phyloP scores from a whole-genome alignment of 768 basidiomycete species.

The Kwoniella botswanensis region DNA sequence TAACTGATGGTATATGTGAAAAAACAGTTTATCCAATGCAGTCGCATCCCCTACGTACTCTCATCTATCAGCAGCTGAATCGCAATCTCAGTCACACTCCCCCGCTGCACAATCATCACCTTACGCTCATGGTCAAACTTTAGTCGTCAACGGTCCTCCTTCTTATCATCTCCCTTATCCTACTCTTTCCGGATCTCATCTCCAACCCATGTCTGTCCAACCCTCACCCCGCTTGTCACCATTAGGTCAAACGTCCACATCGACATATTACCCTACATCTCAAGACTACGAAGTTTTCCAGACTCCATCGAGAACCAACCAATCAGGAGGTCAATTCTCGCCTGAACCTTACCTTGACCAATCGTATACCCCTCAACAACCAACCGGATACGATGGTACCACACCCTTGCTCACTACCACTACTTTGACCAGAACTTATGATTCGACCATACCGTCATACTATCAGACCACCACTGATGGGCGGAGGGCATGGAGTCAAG shows the following conservation, averaged over 20 bases:
- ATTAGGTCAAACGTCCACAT: conserved; percentile 16
- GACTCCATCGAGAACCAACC: conserved; percentile 9
- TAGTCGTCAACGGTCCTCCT: conserved; percentile 24
- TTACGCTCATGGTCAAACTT: conserved; percentile 24
- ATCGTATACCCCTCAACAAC: conserved; percentile 1
- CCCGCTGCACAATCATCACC: conserved; percentile 26
- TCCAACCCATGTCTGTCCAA: conserved; percentile 29
- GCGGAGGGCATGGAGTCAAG: conserved; percentile 21
- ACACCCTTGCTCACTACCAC: conserved; percentile 33
- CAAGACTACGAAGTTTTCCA: conserved; percentile 33
- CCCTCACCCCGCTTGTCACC: conserved; percentile 24
- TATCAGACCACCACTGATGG: conserved; percentile 38
- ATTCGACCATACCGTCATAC: conserved; percentile 48
- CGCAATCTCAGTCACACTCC: conserved; percentile 10
- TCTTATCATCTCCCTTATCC: conserved; percentile 27
- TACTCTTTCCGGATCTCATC: conserved; percentile 25
- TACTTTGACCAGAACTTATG: conserved; percentile 35
- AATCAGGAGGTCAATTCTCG: conserved; percentile 11
- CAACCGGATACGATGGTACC: conserved; percentile 21
- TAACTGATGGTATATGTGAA: no score
- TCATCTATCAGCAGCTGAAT: conserved; percentile 30
- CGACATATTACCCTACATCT: conserved; percentile 32
- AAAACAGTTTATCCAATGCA: conserved; percentile 1
- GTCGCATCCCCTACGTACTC: conserved; percentile 39
- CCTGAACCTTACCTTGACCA: conserved; percentile 24